Conservation (phyloP, 768 basidiomycete genomes). For the Boletus rubescentipes region DNA sequence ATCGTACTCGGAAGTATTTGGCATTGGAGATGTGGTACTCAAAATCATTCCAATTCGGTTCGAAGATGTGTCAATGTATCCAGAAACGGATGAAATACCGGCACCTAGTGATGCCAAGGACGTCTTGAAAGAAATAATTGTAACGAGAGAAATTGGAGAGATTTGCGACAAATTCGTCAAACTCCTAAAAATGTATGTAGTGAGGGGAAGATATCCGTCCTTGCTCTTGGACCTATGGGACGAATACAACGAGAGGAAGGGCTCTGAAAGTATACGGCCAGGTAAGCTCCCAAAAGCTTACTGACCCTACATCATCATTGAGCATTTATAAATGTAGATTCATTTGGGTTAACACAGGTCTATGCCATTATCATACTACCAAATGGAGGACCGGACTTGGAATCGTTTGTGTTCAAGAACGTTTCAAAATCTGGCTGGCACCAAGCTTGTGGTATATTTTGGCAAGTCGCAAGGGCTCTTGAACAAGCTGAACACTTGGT, state of each 20-base stretch:
- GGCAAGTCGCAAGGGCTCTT: slow-evolving; percentile 82
- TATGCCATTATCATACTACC: slow-evolving; percentile 91
- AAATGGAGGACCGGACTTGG: slow-evolving; percentile 89
- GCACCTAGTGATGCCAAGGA: slow-evolving; percentile 72
- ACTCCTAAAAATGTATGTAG: slow-evolving; percentile 81
- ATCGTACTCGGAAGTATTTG: slow-evolving; percentile 95
- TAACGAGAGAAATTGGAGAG: slow-evolving; percentile 74
- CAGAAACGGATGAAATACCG: slow-evolving; percentile 53
- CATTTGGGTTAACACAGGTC: slow-evolving; percentile 69
- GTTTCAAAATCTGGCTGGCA: slow-evolving; percentile 68
- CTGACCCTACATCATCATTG: slow-evolving; percentile 1
- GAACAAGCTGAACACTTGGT: slow-evolving; percentile 77
- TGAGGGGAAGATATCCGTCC: slow-evolving; percentile 82
- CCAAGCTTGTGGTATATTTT: slow-evolving; percentile 86
- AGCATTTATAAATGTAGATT: slow-evolving; percentile 46
- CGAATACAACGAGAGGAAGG: slow-evolving; percentile 68
- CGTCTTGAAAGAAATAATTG: slow-evolving; percentile 77
- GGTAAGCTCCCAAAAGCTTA: slow-evolving; percentile 45
- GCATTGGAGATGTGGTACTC: slow-evolving; percentile 84
- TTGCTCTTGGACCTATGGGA: slow-evolving; percentile 85
- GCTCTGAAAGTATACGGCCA: slow-evolving; percentile 83
- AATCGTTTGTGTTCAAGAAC: slow-evolving; percentile 70
- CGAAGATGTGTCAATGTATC: slow-evolving; percentile 35
- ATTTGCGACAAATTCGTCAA: slow-evolving; percentile 77
- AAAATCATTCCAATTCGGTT: slow-evolving; percentile 81